These are phyloP conservation scores for Diaporthe citri DNA, from an alignment of 2,329 filamentous ascomycete species.

Conservation along the genomic window DNA sequence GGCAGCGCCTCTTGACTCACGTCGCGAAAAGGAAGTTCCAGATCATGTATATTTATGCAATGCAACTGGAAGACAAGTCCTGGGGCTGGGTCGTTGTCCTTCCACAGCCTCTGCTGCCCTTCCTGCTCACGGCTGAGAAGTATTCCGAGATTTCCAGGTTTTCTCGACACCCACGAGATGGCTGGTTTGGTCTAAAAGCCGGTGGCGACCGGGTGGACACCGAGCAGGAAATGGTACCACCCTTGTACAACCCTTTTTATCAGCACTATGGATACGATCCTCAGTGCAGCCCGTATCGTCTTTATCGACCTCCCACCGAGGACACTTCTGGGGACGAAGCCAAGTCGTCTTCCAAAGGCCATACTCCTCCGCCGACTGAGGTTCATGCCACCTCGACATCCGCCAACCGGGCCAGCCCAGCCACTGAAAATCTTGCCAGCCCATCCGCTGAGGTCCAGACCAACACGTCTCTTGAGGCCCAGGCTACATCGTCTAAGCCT, in stretches of 20 bases:
- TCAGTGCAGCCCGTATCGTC: neutral
- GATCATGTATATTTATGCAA: neutral
- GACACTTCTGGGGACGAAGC: neutral
- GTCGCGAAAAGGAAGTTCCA: neutral
- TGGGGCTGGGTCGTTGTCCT: slow-evolving; percentile 1
- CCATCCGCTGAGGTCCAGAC: neutral
- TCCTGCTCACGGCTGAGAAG: neutral
- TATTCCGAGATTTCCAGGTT: neutral
- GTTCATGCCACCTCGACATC: neutral
- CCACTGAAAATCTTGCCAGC: neutral
- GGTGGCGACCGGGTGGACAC: neutral
- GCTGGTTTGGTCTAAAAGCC: neutral
- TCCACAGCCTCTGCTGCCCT: neutral
- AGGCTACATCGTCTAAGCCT: neutral
- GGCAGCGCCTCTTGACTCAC: neutral
- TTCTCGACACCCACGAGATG: neutral
- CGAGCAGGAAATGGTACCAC: neutral
- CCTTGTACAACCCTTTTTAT: neutral
- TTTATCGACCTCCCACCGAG: no score
- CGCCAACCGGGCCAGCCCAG: neutral
- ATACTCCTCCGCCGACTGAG: no score
- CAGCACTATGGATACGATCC: neutral
- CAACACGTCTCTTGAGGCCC: neutral
- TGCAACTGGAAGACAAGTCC: neutral
- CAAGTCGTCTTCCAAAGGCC: no score